Evolutionary conservation across 192 early-diverging fungal genomes (phyloP).

Genomic region (Gaertneriomyces sp.): DNA sequence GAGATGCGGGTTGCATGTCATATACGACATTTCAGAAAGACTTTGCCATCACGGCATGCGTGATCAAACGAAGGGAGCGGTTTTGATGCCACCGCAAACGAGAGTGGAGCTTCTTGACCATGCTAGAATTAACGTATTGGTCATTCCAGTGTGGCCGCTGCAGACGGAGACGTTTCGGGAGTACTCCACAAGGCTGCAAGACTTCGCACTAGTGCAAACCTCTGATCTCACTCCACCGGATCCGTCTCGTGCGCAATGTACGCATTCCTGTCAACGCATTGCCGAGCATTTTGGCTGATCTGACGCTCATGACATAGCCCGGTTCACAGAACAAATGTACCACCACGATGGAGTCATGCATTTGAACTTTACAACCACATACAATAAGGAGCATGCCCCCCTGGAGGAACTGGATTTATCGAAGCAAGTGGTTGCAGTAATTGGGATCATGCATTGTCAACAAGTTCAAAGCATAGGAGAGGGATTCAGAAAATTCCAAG

Average conservation of each 20-base stretch:
- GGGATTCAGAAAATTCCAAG: slow-evolving; percentile 59
- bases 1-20: too few species aligned
- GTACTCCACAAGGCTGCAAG: slow-evolving; percentile 63
- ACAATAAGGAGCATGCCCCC: slow-evolving; percentile 63
- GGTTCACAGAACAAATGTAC: slow-evolving; percentile 38
- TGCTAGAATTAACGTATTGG: slow-evolving; percentile 59
- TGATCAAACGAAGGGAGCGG: too few species aligned
- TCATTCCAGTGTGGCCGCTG: slow-evolving; percentile 68
- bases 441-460: slow-evolving; percentile 79
- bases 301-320: slow-evolving; percentile 12
- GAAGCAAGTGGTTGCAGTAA: slow-evolving; percentile 72
- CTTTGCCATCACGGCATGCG: too few species aligned
- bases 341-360: slow-evolving; percentile 65
- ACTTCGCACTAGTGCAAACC: slow-evolving; percentile 61
- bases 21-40: too few species aligned
- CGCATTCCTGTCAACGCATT: slow-evolving; percentile 24
- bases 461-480: slow-evolving; percentile 54
- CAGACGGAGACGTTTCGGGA: slow-evolving; percentile 59
- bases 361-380: slow-evolving; percentile 68
- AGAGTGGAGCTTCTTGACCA: slow-evolving; percentile 28
- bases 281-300: not conserved
- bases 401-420: slow-evolving; percentile 74
- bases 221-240: slow-evolving; percentile 68
- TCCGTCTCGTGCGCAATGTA: slow-evolving; percentile 36
- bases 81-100: not conserved